Percentiles rank a stretch among this genome's conserved stretches.
phyloP scores from a whole-genome alignment of 2,329 filamentous ascomycete species.

The Aspergillus quadricinctus region DNA sequence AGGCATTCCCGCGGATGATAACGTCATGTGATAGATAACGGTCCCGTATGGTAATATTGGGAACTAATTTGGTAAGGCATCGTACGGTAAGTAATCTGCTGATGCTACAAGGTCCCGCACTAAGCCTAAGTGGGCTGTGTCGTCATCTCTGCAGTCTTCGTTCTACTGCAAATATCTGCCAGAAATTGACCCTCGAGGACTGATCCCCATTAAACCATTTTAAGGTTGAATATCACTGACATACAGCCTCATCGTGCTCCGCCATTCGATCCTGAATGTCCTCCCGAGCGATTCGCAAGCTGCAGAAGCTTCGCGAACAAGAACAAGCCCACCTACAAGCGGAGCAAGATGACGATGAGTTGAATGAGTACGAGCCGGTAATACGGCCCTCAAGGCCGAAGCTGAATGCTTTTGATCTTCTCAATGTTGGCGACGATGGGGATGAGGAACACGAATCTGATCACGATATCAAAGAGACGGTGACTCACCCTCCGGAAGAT shows the following conservation, averaged over 20 bases:
- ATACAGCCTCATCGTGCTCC: not conserved
- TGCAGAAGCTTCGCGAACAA: slow-evolving; percentile 59
- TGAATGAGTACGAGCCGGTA: slow-evolving; percentile 38
- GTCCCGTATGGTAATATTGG: slow-evolving; percentile 6
- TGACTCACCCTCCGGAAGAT: slow-evolving; percentile 15
- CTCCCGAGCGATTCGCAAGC: slow-evolving; percentile 60
- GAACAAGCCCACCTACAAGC: slow-evolving; percentile 40
- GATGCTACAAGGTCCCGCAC: slow-evolving; percentile 6
- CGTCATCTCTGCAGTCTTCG: slow-evolving; percentile 27
- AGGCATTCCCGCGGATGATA: slow-evolving; percentile 1
- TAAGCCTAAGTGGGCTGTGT: slow-evolving; percentile 24
- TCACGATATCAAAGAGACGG: slow-evolving; percentile 13
- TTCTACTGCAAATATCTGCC: not conserved
- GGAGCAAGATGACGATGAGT: slow-evolving; percentile 35
- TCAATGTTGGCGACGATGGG: slow-evolving; percentile 43
- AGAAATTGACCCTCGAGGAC: not conserved
- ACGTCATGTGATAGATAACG: not conserved
- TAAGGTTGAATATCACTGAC: too few relatives aligned
- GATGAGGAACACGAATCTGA: slow-evolving; percentile 35
- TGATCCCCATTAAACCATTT: not conserved
- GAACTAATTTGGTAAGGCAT: not conserved
- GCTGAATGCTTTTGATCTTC: slow-evolving; percentile 52
- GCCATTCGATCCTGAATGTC: slow-evolving; percentile 48
- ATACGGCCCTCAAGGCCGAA: slow-evolving; percentile 37
- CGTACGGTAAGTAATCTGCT: slow-evolving; percentile 2